Evolutionary conservation across 2,329 filamentous ascomycete species (phyloP).

Genomic region (Xylariaceae sp.): DNA sequence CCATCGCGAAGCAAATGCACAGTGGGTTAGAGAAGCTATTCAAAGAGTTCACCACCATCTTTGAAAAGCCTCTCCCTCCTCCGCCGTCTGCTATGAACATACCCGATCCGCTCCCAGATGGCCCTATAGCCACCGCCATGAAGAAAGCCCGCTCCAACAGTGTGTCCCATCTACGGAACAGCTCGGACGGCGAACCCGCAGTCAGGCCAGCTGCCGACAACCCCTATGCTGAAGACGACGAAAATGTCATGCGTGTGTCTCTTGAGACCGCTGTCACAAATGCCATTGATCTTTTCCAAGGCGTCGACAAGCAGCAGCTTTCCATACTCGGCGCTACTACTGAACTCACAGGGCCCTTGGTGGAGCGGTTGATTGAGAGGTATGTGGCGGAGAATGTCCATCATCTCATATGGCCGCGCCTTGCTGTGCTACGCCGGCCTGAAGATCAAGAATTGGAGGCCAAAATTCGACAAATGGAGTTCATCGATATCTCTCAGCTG

Average conservation of each 20-base stretch:
- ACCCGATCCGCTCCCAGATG: conserved; percentile 57
- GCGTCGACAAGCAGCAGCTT: conserved; percentile 91
- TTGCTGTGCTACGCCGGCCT: conserved; percentile 72
- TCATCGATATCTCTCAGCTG: conserved; percentile 90
- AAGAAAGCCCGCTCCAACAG: conserved; percentile 56
- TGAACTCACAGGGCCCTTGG: conserved; percentile 84
- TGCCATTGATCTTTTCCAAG: conserved; percentile 93
- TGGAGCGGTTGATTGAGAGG: conserved; percentile 91
- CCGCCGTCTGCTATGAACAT: conserved; percentile 63
- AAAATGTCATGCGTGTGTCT: conserved; percentile 83
- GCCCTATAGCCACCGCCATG: conserved; percentile 54
- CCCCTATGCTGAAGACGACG: conserved; percentile 82
- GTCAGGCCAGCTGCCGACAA: conserved; percentile 54
- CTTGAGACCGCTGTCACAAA: conserved; percentile 89
- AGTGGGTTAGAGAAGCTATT: conserved; percentile 85
- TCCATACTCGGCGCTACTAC: conserved; percentile 90
- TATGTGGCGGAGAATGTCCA: conserved; percentile 94
- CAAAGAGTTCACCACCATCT: conserved; percentile 79
- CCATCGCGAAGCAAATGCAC: conserved; percentile 96
- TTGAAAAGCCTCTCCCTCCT: conserved; percentile 80
- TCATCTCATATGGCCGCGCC: conserved; percentile 78
- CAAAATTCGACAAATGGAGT: conserved; percentile 89
- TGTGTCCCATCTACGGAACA: conserved; percentile 34
- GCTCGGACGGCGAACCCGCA: conserved; percentile 36
- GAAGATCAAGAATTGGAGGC: conserved; percentile 87